Conservation (phyloP, 2,329 filamentous ascomycete species). For the Bimuria novae-zelandiae region DNA sequence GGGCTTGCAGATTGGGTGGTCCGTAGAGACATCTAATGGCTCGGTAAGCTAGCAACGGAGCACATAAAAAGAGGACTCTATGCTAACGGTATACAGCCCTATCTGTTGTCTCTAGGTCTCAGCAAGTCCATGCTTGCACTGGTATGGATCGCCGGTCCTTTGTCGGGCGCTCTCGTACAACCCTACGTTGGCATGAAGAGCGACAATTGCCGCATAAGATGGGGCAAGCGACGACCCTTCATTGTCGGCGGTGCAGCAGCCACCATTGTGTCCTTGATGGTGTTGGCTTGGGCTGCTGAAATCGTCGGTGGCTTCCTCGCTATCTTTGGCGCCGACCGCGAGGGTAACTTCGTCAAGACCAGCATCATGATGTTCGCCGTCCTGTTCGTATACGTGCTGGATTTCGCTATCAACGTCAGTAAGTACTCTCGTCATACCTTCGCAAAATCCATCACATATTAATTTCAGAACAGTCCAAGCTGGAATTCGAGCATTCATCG, state of each 20-base stretch:
- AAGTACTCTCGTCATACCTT: constrained; percentile 30
- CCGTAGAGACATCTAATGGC: constrained; percentile 90
- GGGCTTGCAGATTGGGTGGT: constrained; percentile 91
- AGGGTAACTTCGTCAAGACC: constrained; percentile 66
- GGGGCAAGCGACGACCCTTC: constrained; percentile 58
- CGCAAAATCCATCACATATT: background rate
- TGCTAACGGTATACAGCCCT: constrained; percentile 46
- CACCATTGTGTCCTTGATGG: constrained; percentile 56
- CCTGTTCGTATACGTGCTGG: constrained; percentile 83
- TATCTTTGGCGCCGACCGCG: constrained; percentile 71
- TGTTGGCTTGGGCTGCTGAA: constrained; percentile 56
- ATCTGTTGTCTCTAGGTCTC: constrained; percentile 57
- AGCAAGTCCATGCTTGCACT: constrained; percentile 57
- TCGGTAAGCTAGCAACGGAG: constrained; percentile 63
- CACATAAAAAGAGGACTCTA: background rate
- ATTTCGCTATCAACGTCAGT: constrained; percentile 94
- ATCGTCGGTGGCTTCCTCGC: constrained; percentile 67
- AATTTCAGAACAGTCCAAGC: constrained; percentile 71
- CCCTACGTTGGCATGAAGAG: constrained; percentile 60
- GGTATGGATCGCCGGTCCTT: constrained; percentile 61
- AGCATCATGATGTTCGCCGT: constrained; percentile 79
- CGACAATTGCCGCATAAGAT: constrained; percentile 54
- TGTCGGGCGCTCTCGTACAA: constrained; percentile 59
- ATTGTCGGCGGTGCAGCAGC: constrained; percentile 56
- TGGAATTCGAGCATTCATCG: constrained; percentile 86